phyloP scores from a whole-genome alignment of 768 basidiomycete genomes.

The Galerina marginata region DNA sequence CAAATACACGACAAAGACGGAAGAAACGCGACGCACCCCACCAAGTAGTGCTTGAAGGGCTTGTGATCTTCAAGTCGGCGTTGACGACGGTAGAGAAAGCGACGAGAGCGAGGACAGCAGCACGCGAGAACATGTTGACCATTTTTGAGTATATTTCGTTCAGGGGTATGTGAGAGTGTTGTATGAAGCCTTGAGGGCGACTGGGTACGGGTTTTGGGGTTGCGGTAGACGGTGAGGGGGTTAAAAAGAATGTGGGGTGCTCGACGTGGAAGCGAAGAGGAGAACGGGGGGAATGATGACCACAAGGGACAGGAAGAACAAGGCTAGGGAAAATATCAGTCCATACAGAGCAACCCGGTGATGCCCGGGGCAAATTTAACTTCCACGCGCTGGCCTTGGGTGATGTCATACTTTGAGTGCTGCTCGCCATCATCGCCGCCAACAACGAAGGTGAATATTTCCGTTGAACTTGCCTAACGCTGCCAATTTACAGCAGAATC shows the following conservation, averaged over 20 bases:
- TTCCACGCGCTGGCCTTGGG: no score
- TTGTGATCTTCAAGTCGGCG: constrained; percentile 50
- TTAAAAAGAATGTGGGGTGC: constrained; percentile 14
- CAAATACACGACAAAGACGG: background rate
- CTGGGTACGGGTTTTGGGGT: no score
- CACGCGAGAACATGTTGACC: constrained; percentile 23
- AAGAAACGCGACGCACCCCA: constrained; percentile 55
- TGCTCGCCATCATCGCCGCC: no score
- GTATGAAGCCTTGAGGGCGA: background rate
- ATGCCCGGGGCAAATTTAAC: background rate
- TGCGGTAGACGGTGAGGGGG: background rate
- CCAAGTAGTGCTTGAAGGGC: constrained; percentile 55
- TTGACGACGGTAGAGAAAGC: constrained; percentile 36
- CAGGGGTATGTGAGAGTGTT: background rate
- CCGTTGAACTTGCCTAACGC: no score
- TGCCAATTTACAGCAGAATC: no score
- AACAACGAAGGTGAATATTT: no score
- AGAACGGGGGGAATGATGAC: constrained; percentile 8
- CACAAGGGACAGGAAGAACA: constrained; percentile 10
- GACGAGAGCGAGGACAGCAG: constrained; percentile 36
- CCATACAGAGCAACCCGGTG: background rate
- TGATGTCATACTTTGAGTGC: no score
- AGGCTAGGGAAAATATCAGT: constrained; percentile 11
- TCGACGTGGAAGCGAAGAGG: constrained; percentile 7
- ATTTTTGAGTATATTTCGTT: constrained; percentile 7